phyloP scores from a whole-genome alignment of 495 filamentous ascomycete species.

The Xylaria grammica region DNA sequence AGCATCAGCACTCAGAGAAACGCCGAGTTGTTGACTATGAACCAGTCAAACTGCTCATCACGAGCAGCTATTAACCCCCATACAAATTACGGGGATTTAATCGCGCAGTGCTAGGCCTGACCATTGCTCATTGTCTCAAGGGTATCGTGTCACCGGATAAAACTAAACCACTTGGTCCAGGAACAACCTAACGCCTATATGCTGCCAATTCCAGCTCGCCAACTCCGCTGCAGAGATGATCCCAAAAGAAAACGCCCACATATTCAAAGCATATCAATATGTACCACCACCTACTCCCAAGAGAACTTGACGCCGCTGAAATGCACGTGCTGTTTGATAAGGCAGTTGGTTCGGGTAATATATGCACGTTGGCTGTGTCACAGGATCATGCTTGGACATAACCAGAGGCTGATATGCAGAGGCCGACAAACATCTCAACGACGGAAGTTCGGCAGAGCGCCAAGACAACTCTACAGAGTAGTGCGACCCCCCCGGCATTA shows the following conservation, averaged over 20 bases:
- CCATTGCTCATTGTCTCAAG: slow-evolving; percentile 9
- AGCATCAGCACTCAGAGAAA: slow-evolving; percentile 1
- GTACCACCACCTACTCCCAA: slow-evolving; percentile 3
- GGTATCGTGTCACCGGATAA: slow-evolving; percentile 30
- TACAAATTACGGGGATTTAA: not conserved
- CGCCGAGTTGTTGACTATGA: slow-evolving; percentile 4
- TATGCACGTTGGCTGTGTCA: slow-evolving; percentile 25
- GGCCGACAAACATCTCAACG: slow-evolving; percentile 18
- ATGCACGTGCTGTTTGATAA: slow-evolving; percentile 16
- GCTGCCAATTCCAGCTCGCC: slow-evolving; percentile 3
- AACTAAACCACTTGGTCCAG: slow-evolving; percentile 37
- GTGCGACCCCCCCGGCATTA: slow-evolving; percentile 20
- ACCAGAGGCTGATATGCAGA: slow-evolving; percentile 26
- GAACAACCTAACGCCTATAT: slow-evolving; percentile 32
- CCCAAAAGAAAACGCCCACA: slow-evolving; percentile 22
- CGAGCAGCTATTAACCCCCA: slow-evolving; percentile 1
- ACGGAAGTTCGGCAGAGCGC: slow-evolving; percentile 11
- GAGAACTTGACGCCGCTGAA: slow-evolving; percentile 1
- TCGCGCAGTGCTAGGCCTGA: not conserved
- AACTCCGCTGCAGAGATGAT: slow-evolving; percentile 12
- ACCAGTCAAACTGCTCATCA: not conserved
- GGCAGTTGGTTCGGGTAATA: slow-evolving; percentile 24
- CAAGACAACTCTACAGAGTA: slow-evolving; percentile 30
- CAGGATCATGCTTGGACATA: slow-evolving; percentile 25
- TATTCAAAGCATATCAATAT: slow-evolving; percentile 21